Evolutionary conservation across 2,329 filamentous ascomycete genomes (phyloP), one percentile per base, ranked within the genome.

Genomic region (Ophiostoma populinum): DNA sequence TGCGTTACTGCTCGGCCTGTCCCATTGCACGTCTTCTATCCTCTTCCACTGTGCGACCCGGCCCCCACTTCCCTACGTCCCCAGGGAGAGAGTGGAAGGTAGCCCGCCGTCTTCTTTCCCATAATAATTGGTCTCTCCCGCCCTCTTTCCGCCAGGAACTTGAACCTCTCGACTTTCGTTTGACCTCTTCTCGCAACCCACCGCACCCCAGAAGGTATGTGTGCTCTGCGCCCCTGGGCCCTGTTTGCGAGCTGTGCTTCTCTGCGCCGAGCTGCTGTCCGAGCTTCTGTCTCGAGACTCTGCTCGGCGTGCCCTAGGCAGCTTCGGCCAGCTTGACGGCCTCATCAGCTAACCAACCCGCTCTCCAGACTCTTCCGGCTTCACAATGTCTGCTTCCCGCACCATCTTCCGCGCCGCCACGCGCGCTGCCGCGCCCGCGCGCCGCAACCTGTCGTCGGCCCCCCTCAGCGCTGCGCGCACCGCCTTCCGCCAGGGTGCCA

Each of bases 401-500:
- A 64, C 67, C 45, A 59, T 70, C 48, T 57, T 63, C 54, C 67
- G 67, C 52, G 60, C 65, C 45, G 62, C 75, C 39, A 59, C 76
- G 51, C 70, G 70, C 50, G 61, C 68, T 32, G 36, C 40, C 47
- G 56, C 64, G 35, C 37, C 43, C 12, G 31, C 38, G n/a, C 40
- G 42, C 22, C 35, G 40, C 24, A 34, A 36, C 22, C 42, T 43
- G 17, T 44, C 69, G 29, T 72, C 68, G 49, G 67, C 62, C 49
- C 62, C 70, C 44, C 67, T 80, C 53, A 59, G 63, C 45, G 61
- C 66, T 37, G 62, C 66, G 30, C 70, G 77, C 46, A 70, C 78
- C 49, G 67, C 71, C 46, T 75, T 85, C 65, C 79, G 78, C 55
- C 72, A 75, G 52, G 67, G 77, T 20, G 39, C 37, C 33, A 27